Evolutionary conservation across 768 basidiomycete genomes (phyloP).

Genomic region (Mycena kentingensis): DNA sequence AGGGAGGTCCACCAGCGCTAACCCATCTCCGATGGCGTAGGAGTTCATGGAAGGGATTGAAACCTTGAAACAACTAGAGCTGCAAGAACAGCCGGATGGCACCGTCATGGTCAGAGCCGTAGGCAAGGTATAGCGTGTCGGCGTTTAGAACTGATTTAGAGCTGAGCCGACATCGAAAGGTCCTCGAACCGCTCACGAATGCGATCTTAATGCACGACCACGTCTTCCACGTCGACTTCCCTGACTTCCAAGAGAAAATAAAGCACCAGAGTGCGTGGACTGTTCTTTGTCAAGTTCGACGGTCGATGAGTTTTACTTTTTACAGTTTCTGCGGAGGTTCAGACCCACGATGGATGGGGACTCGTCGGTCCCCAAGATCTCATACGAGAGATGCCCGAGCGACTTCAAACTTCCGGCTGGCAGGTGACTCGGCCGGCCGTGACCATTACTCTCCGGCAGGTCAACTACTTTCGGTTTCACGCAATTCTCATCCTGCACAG

Average conservation of each 20-base stretch:
- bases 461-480: too few species aligned
- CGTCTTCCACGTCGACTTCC: constrained; percentile 37
- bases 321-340: constrained; percentile 36
- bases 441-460: constrained; percentile 14
- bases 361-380: constrained; percentile 35
- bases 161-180: constrained; percentile 25
- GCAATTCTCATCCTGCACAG: background rate
- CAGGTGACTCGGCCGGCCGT: constrained; percentile 13
- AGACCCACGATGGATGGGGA: constrained; percentile 34
- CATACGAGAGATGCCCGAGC: constrained; percentile 34
- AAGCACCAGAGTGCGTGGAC: constrained; percentile 38
- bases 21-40: constrained; percentile 13
- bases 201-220: constrained; percentile 42
- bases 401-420: constrained; percentile 33
- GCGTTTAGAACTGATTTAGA: background rate
- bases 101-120: background rate
- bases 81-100: background rate
- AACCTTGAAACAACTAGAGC: constrained; percentile 26
- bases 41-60: constrained; percentile 34
- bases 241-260: constrained; percentile 37
- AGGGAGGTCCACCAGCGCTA: background rate
- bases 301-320: background rate
- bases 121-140: background rate
- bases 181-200: constrained; percentile 34
- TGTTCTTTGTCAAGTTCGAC: background rate